phyloP scores from a whole-genome alignment of 2,329 filamentous ascomycete species.

The Ascomycota sp. region DNA sequence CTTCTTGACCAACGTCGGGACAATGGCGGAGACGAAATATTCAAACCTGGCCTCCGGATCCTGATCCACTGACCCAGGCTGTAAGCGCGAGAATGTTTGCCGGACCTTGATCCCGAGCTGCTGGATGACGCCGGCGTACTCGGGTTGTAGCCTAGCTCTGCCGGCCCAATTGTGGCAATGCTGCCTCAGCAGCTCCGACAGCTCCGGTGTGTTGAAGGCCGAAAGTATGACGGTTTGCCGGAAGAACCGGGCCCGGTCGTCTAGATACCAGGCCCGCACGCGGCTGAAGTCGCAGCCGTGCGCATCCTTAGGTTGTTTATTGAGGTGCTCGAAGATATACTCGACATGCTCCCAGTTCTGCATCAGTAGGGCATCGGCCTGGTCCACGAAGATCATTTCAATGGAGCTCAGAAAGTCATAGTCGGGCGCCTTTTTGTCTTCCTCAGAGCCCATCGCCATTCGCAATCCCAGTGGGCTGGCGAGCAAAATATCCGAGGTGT shows the following conservation, averaged over 20 bases:
- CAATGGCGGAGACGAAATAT: conserved; percentile 66
- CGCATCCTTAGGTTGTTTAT: conserved; percentile 70
- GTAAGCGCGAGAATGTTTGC: conserved; percentile 82
- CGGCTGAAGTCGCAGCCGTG: conserved; percentile 89
- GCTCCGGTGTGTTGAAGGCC: conserved; percentile 71
- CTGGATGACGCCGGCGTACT: conserved; percentile 53
- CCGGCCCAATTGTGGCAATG: conserved; percentile 68
- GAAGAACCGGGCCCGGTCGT: conserved; percentile 58
- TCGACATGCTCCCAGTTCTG: conserved; percentile 97
- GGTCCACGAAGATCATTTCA: conserved; percentile 76
- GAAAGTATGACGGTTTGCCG: conserved; percentile 73
- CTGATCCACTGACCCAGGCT: conserved; percentile 42
- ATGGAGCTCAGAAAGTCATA: conserved; percentile 87
- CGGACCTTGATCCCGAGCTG: conserved; percentile 50
- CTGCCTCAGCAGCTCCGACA: conserved; percentile 57
- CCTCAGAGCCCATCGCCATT: conserved; percentile 71
- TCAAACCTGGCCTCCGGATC: conserved; percentile 83
- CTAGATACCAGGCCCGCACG: conserved; percentile 82
- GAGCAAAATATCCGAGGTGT: conserved; percentile 87
- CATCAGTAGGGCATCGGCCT: conserved; percentile 85
- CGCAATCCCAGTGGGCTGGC: conserved; percentile 78
- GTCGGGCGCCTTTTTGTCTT: conserved; percentile 41
- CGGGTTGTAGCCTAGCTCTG: conserved; percentile 50
- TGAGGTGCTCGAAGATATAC: conserved; percentile 78
- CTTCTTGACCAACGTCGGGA: conserved; percentile 54